phyloP scores from a whole-genome alignment of 495 filamentous ascomycete genomes.

The Thermochaetoides thermophila region DNA sequence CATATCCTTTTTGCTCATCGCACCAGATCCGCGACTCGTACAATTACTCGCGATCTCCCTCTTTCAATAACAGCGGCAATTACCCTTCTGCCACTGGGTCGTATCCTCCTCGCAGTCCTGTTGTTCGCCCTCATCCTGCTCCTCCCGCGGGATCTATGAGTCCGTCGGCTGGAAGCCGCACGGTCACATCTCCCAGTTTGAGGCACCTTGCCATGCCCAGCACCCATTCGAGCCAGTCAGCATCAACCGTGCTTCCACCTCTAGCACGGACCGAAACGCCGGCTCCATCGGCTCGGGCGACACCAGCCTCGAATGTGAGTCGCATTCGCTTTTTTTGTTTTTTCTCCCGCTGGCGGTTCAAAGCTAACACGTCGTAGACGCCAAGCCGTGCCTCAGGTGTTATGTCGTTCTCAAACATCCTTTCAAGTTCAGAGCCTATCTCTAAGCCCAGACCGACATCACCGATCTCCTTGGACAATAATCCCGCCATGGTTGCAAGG shows the following conservation, averaged over 20 bases:
- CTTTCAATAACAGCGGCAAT: conserved; percentile 41
- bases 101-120: conserved; percentile 40
- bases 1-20: conserved; percentile 3
- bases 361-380: conserved; percentile 29
- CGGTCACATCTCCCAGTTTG: conserved; percentile 35
- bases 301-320: conserved; percentile 25
- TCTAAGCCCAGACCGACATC: conserved; percentile 31
- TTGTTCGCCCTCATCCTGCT: conserved; percentile 38
- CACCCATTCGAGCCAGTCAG: conserved; percentile 30
- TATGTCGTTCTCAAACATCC: conserved; percentile 85
- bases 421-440: conserved; percentile 56
- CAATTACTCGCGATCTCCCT: conserved; percentile 25
- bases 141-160: conserved; percentile 37
- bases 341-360: no score
- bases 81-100: conserved; percentile 40
- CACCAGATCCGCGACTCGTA: conserved; percentile 37
- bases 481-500: conserved; percentile 13
- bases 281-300: conserved; percentile 16
- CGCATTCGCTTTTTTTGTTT: conserved; percentile 7
- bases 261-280: conserved; percentile 32
- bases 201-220: conserved; percentile 29
- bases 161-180: conserved; percentile 35
- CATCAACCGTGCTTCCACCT: conserved; percentile 24
- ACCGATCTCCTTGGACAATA: conserved; percentile 18
- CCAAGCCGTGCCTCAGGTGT: conserved; percentile 58